These are phyloP conservation scores for Paraleonurus japonicus DNA, from an alignment of 257 asterid genomes.

Conservation along the genomic window DNA sequence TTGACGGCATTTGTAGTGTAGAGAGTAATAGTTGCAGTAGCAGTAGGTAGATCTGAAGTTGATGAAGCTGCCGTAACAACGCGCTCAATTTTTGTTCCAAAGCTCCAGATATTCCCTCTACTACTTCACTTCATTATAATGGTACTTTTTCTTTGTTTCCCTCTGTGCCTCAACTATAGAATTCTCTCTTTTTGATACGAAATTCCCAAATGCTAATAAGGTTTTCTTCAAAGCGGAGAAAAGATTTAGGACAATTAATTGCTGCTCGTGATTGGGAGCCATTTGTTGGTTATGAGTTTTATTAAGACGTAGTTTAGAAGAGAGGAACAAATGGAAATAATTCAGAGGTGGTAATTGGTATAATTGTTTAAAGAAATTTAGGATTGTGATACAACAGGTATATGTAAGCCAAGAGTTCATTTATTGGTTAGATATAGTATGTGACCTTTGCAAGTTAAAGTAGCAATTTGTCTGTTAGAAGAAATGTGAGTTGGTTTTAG, in stretches of 20 bases:
- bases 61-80: constrained; percentile 15
- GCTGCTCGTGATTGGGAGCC: constrained; percentile 17
- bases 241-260: background rate
- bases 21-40: constrained; percentile 23
- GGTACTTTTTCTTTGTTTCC: constrained; percentile 18
- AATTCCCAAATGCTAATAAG: constrained; percentile 8
- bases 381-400: constrained; percentile 22
- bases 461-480: background rate
- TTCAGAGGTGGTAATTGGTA: background rate
- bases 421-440: background rate
- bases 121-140: constrained; percentile 31
- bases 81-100: constrained; percentile 27
- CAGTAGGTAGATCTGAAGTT: constrained; percentile 42
- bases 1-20: constrained; percentile 18
- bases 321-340: background rate
- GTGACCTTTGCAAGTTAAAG: background rate
- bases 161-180: background rate
- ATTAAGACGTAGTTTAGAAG: constrained; percentile 5
- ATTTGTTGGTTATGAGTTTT: background rate
- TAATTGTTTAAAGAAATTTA: background rate
- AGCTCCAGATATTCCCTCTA: constrained; percentile 17
- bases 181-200: background rate
- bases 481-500: constrained; percentile 22
- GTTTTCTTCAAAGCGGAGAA: background rate
- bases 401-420: constrained; percentile 2